Conservation (phyloP, 2,329 filamentous ascomycete genomes). For the Fusarium oxysporum region DNA sequence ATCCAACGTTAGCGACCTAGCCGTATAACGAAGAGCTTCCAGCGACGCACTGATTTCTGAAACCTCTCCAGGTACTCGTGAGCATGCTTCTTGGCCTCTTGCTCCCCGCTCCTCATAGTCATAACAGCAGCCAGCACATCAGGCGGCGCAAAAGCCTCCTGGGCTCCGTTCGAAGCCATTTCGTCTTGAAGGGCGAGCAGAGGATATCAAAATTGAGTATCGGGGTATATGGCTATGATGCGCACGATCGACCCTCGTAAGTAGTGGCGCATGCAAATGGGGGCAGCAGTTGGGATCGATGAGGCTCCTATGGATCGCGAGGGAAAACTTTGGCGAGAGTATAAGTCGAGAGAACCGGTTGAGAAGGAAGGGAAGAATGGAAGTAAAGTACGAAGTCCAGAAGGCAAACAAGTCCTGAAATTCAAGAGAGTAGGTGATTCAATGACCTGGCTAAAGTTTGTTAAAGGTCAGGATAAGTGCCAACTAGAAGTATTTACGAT, state of each 20-base stretch:
- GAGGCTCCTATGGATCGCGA: constrained; percentile 13
- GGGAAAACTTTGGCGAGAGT: constrained; percentile 7
- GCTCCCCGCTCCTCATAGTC: constrained; percentile 89
- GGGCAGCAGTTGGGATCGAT: constrained; percentile 23
- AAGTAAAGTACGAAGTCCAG: constrained; percentile 12
- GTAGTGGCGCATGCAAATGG: constrained; percentile 44
- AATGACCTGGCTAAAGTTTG: constrained; percentile 38
- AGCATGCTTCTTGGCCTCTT: constrained; percentile 86
- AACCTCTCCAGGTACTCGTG: constrained; percentile 93
- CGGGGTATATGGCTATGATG: constrained; percentile 29
- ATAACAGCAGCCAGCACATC: constrained; percentile 86
- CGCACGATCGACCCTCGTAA: constrained; percentile 33
- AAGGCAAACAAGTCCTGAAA: constrained; percentile 20
- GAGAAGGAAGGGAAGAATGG: constrained; percentile 15
- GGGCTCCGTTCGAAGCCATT: constrained; percentile 76
- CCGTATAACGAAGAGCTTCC: not conserved
- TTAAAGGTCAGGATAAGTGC: constrained; percentile 40
- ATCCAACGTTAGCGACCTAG: constrained; percentile 19
- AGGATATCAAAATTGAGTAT: not conserved
- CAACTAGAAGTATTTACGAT: not conserved
- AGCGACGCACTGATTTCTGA: constrained; percentile 88
- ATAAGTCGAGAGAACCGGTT: constrained; percentile 9
- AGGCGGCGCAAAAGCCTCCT: constrained; percentile 79
- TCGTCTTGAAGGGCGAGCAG: constrained; percentile 27
- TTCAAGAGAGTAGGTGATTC: constrained; percentile 26